Evolutionary conservation across 805 yeast species (phyloP).

Genomic region (Lipomyces yamanashiensis): DNA sequence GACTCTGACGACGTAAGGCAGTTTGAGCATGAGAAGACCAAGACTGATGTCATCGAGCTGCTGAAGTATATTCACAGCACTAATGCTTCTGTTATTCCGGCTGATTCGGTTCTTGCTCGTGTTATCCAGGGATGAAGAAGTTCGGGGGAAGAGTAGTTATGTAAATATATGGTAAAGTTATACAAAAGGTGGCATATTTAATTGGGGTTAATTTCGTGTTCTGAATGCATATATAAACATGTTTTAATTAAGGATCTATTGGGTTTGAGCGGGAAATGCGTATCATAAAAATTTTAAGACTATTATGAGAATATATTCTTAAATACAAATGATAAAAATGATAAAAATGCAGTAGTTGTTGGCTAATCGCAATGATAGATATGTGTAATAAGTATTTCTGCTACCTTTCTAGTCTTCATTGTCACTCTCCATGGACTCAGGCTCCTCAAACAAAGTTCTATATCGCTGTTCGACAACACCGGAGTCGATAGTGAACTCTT

Average conservation of each 20-base stretch:
- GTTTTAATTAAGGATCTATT: not conserved
- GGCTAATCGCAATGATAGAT: not conserved
- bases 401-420: constrained; percentile 12
- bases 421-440: constrained; percentile 13
- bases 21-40: constrained; percentile 72
- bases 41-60: constrained; percentile 66
- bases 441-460: constrained; percentile 12
- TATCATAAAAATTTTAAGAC: too few relatives aligned
- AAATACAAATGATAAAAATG: too few relatives aligned
- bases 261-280: too few relatives aligned
- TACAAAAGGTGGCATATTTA: too few relatives aligned
- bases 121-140: not conserved
- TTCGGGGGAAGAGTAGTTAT: too few relatives aligned
- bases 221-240: constrained; percentile 2
- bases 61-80: constrained; percentile 72
- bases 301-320: too few relatives aligned
- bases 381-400: not conserved
- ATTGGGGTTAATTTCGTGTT: not conserved
- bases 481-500: constrained; percentile 10
- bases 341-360: not conserved
- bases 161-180: too few relatives aligned
- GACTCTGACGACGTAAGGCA: constrained; percentile 81
- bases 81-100: constrained; percentile 54
- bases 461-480: not conserved
- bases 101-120: constrained; percentile 15